A percentile compares a stretch with the other conserved stretches of the same genome.
Evolutionary conservation across 768 basidiomycete species (phyloP).

Genomic region (Pulveroboletus sp.): DNA sequence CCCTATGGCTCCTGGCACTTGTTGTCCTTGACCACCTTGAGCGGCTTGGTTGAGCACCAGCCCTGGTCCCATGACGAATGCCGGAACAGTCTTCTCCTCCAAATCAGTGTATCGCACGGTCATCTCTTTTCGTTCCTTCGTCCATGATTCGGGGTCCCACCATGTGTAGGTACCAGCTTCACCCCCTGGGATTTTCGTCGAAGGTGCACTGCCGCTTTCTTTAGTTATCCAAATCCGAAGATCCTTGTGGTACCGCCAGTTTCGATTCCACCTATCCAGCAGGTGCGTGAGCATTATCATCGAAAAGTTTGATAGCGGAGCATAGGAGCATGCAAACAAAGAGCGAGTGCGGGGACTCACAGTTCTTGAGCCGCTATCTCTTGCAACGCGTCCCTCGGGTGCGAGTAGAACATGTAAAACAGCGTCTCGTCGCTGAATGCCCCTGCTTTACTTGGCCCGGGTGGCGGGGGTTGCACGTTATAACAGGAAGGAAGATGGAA

Average conservation of each 20-base stretch:
- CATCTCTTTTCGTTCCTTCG: slow-evolving; percentile 74
- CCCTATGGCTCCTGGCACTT: slow-evolving; percentile 32
- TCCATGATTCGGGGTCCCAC: slow-evolving; percentile 82
- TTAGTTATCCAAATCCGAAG: slow-evolving; percentile 81
- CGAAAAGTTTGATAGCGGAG: not conserved
- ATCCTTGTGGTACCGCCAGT: slow-evolving; percentile 96
- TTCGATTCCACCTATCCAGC: slow-evolving; percentile 72
- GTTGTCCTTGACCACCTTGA: slow-evolving; percentile 35
- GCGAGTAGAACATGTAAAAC: slow-evolving; percentile 97
- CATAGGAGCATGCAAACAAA: slow-evolving; percentile 7
- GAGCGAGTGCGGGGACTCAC: slow-evolving; percentile 46
- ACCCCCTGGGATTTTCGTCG: slow-evolving; percentile 72
- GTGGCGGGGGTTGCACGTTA: slow-evolving; percentile 83
- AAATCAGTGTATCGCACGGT: slow-evolving; percentile 69
- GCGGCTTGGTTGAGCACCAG: slow-evolving; percentile 36
- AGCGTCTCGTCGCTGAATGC: slow-evolving; percentile 94
- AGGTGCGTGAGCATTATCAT: slow-evolving; percentile 4
- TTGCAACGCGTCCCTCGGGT: slow-evolving; percentile 86
- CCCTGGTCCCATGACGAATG: slow-evolving; percentile 51
- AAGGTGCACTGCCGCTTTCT: slow-evolving; percentile 72
- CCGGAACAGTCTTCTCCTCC: slow-evolving; percentile 66
- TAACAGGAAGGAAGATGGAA: slow-evolving; percentile 90
- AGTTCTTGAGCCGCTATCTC: slow-evolving; percentile 94
- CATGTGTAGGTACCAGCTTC: slow-evolving; percentile 88
- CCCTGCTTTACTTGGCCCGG: slow-evolving; percentile 72